phyloP scores from a whole-genome alignment of 2,329 filamentous ascomycete species.

The Neophaeococcomyces aloes region DNA sequence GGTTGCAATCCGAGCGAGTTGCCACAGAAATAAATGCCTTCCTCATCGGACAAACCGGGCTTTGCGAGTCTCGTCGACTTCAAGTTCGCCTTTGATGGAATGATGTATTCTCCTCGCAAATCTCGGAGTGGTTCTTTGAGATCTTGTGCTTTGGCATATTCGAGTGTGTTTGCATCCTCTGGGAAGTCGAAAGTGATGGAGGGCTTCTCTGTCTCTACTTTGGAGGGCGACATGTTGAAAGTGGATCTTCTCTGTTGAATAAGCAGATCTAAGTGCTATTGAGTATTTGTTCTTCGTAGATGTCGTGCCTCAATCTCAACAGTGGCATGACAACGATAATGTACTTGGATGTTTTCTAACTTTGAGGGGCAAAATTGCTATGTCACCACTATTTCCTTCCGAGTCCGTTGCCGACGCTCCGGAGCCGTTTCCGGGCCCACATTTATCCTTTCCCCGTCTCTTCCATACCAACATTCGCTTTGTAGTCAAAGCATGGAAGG shows the following conservation, averaged over 20 bases:
- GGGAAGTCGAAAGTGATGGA: conserved; percentile 8
- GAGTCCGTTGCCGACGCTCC: background rate
- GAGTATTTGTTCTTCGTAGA: too few species aligned
- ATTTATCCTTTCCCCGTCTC: too few species aligned
- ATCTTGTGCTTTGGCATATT: conserved; percentile 45
- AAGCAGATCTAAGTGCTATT: too few species aligned
- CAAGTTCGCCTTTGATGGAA: conserved; percentile 63
- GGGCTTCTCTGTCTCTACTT: background rate
- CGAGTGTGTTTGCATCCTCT: conserved; percentile 24
- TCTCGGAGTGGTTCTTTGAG: conserved; percentile 47
- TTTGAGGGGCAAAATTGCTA: too few species aligned
- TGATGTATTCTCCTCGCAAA: conserved; percentile 61
- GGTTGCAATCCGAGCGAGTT: conserved; percentile 84
- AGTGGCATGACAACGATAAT: too few species aligned
- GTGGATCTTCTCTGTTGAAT: background rate
- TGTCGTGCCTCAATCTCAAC: too few species aligned
- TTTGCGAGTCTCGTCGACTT: conserved; percentile 48
- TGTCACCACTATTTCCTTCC: background rate
- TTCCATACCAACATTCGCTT: too few species aligned
- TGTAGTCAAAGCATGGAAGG: too few species aligned
- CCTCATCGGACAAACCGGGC: conserved; percentile 25
- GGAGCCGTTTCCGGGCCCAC: background rate
- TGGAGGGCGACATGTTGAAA: conserved; percentile 3
- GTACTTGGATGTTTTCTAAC: too few species aligned
- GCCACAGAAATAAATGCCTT: conserved; percentile 67